Evolutionary conservation across 495 filamentous ascomycete genomes (phyloP), one percentile per base, ranked within the genome.

Genomic region (Recurvomyces mirabilis): DNA sequence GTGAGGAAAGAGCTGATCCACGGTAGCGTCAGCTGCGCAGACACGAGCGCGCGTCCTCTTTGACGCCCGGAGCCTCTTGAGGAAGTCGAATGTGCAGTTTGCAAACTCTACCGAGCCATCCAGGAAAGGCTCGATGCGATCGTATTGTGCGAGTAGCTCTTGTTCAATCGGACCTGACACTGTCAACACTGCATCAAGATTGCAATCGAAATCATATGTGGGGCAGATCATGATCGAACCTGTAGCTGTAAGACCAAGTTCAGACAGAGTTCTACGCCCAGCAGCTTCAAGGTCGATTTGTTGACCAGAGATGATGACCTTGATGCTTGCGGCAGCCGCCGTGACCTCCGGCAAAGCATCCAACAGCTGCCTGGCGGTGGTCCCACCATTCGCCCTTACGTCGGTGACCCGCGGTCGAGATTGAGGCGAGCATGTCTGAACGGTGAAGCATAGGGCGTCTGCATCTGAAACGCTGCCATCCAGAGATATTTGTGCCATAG

Each of bases 121-220:
- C 28, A 98, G 71, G 52, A 89, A 78, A 14, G 76, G 73, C 68
- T 89, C 94, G 7, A 98, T 63, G 43, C 88, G 78, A 41, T 86
- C 75, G 57, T 94, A 93, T 61, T 93, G 84, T 43, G 79, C 75
- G 43, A 93, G 62, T 17, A 96, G 31, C 15, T 55, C 49, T 17
- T 33, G 24, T 24, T 53, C 51, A 17, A 53, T 40, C 1, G 46
- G 40, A 26, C 51, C 41, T 41, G 46, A 29, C 14, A 18, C 17
- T 30, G 44, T 41, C 20, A 53, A 43, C 20, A 35, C 38, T 17
- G 40, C 42, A 10, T 43, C 39, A 11, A 53, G 11, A 19, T 49
- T 35, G 11, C 7, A 18, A 6, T 38, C 51, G 20, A 13, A 10
- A 1, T 15, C 32, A 37, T 38, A 53, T n/a, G 11, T 28, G 12